These are phyloP conservation scores for Suhomyces bribrorum DNA, from an alignment of 1,139 yeast species.

Conservation along the genomic window DNA sequence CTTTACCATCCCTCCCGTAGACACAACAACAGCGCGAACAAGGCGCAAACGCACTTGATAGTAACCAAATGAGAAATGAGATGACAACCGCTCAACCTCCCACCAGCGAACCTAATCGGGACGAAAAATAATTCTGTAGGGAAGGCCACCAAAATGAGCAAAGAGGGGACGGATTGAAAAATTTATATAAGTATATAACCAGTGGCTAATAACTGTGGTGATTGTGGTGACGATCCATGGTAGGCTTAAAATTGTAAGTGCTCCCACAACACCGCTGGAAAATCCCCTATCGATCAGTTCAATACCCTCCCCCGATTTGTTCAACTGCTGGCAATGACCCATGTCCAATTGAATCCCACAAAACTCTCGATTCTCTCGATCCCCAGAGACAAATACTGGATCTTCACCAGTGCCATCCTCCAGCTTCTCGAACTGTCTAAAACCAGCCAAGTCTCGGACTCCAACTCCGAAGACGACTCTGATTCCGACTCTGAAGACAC, in stretches of 20 bases:
- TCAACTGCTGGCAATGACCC: slow-evolving; percentile 8
- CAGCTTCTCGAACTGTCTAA: slow-evolving; percentile 33
- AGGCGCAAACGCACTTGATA: not conserved
- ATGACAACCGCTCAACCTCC: not conserved
- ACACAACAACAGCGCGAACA: not conserved
- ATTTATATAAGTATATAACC: too few species aligned
- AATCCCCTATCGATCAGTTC: not conserved
- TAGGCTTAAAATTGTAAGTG: too few species aligned
- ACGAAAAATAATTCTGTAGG: too few species aligned
- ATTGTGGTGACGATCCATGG: too few species aligned
- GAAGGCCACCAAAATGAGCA: too few species aligned
- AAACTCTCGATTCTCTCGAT: slow-evolving; percentile 49
- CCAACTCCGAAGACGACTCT: slow-evolving; percentile 15
- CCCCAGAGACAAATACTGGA: slow-evolving; percentile 51
- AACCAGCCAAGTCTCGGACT: slow-evolving; percentile 5
- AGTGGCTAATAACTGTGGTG: too few species aligned
- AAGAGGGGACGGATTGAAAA: too few species aligned
- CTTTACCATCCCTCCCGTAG: not conserved
- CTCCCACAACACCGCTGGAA: not conserved
- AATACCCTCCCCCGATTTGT: not conserved
- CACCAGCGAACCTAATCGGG: not conserved
- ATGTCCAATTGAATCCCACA: slow-evolving; percentile 36
- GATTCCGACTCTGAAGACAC: slow-evolving; percentile 18
- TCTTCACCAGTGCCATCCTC: slow-evolving; percentile 49
- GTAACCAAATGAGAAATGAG: too few species aligned